Percentiles rank a stretch among this genome's conserved stretches.
phyloP scores from a whole-genome alignment of 345 rosid genomes.

The Raphanus sativus region DNA sequence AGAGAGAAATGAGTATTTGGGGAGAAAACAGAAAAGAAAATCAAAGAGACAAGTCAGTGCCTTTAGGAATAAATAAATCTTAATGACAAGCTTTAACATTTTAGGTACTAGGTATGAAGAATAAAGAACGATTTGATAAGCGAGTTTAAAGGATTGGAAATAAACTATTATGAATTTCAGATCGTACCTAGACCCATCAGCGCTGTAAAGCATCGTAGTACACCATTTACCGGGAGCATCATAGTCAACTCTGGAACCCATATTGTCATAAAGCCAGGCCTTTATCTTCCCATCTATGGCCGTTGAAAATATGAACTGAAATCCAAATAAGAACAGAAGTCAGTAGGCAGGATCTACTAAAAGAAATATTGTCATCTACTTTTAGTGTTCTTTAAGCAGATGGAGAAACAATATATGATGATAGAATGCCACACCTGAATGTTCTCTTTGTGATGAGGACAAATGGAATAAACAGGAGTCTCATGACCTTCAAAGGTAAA shows the following conservation, averaged over 20 bases:
- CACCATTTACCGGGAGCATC: conserved; percentile 84
- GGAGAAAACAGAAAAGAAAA: background rate
- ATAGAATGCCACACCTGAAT: conserved; percentile 62
- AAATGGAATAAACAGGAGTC: conserved; percentile 79
- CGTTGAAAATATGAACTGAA: conserved; percentile 80
- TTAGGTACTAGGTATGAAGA: background rate
- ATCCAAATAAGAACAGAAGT: conserved; percentile 21
- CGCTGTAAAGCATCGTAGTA: conserved; percentile 86
- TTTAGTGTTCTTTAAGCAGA: background rate
- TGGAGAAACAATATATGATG: conserved; percentile 14
- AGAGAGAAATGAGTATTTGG: background rate
- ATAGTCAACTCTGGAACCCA: conserved; percentile 80
- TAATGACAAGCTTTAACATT: background rate
- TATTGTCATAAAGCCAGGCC: conserved; percentile 84
- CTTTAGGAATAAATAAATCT: background rate
- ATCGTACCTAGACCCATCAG: conserved; percentile 71
- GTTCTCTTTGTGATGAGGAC: conserved; percentile 87
- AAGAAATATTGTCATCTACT: background rate
- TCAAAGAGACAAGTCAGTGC: background rate
- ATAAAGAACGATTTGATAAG: background rate
- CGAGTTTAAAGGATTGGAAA: background rate
- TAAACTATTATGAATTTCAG: background rate
- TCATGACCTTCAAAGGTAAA: conserved; percentile 85
- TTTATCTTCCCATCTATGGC: conserved; percentile 85
- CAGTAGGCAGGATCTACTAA: background rate